Evolutionary conservation across 192 early-diverging fungal genomes (phyloP).

Genomic region (Gonapodya prolifera): DNA sequence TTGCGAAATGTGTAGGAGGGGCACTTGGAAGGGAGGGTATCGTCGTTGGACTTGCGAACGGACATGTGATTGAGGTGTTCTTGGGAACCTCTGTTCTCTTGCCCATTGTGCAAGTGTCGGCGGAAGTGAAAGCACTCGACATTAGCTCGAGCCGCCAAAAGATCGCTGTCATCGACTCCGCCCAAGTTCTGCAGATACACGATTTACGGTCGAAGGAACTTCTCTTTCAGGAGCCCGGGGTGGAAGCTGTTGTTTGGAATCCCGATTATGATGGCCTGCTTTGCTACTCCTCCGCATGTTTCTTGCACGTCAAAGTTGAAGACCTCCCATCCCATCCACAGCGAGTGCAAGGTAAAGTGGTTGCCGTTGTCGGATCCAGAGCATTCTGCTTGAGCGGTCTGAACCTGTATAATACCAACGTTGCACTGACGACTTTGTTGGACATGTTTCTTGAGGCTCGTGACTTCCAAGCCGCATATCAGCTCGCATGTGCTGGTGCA

Average conservation of each 20-base stretch:
- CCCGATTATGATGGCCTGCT: constrained; percentile 37
- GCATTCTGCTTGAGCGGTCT: constrained; percentile 36
- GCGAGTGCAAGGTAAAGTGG: constrained; percentile 40
- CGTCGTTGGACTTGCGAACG: constrained; percentile 39
- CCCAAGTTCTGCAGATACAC: constrained; percentile 36
- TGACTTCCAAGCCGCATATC: constrained; percentile 30
- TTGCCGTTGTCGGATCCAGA: constrained; percentile 41
- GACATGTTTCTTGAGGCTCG: constrained; percentile 33
- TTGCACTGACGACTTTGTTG: constrained; percentile 33
- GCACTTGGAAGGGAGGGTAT: constrained; percentile 35
- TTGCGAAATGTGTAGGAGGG: constrained; percentile 44
- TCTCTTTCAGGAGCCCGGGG: constrained; percentile 45
- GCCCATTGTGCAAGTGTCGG: constrained; percentile 25
- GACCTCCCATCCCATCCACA: constrained; percentile 34
- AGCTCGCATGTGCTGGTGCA: constrained; percentile 37
- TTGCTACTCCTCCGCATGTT: constrained; percentile 33
- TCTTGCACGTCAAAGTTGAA: constrained; percentile 34
- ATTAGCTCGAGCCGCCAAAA: constrained; percentile 28
- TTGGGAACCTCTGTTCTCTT: constrained; percentile 45
- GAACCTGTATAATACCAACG: constrained; percentile 33
- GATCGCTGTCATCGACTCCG: constrained; percentile 43
- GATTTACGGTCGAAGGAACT: constrained; percentile 35
- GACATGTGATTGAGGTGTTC: constrained; percentile 37
- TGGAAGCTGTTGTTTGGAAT: constrained; percentile 42
- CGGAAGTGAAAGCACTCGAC: constrained; percentile 33